Evolutionary conservation across 176 grass and related monocot genomes (phyloP), one percentile per base, ranked within the genome.

Genomic region (Poa annua): DNA sequence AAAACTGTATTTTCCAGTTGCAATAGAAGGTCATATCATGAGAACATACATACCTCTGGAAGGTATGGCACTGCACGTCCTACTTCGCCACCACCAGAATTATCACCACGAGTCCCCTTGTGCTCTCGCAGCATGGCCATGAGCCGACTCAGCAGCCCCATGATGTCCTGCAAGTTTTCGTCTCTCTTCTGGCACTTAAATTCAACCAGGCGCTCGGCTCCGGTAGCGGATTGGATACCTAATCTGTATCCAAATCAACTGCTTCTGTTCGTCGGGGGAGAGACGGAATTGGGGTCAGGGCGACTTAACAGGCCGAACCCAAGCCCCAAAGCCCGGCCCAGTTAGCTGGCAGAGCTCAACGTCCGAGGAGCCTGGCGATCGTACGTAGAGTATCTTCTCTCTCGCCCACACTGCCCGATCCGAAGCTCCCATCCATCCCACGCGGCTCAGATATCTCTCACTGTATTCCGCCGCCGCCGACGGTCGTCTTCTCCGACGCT

Each of bases 281-380:
- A 51, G 49, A 51, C 49, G 49, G 15, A 51, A 51, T 51, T 0
- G 49, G 35, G 51, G 51, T 5, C 51, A 19, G 16, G 51, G 17
- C 51, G 16, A 74, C 90, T 92, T 72, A 92, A 80, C 6, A 6
- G 51, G 51, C 16, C 17, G 51, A n/a, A 0, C 6, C 51, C 51
- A 53, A 20, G 51, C 50, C 5, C 60, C 44, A 47, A 47, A n/a
- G n/a, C n/a, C 44, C 44, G 44, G 3, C 2, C 11, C n/a, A n/a
- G n/a, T n/a, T n/a, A n/a, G 11, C 44, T 0, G 44, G 11, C 44
- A 47, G 44, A 47, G 1, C 41, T 42, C 41, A 42, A 10, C 41
- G 41, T 8, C 41, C 41, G 41, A 42, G 41, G 41, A 1, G n/a
- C 41, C 35, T 36, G 35, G 35, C n/a, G n/a, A n/a, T n/a, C n/a